A percentile compares a stretch with the other conserved stretches of the same genome.
phyloP scores from a whole-genome alignment of 257 asterid genomes.

The Solanum piurae region DNA sequence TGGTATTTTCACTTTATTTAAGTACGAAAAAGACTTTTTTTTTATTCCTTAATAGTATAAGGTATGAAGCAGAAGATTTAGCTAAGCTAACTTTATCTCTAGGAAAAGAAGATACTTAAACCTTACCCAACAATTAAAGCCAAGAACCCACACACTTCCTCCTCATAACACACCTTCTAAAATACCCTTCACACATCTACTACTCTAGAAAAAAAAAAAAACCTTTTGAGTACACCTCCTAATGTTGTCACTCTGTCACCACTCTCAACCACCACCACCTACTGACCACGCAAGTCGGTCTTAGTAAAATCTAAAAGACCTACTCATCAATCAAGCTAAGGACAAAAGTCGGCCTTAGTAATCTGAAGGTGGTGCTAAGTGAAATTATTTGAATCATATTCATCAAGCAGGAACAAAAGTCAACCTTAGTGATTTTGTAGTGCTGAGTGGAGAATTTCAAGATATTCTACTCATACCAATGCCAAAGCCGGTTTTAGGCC shows the following conservation, averaged over 20 bases:
- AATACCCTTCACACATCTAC: neutral
- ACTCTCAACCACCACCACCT: neutral
- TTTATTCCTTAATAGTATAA: neutral
- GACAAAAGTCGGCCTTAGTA: neutral
- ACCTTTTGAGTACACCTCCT: neutral
- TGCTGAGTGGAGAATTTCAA: neutral
- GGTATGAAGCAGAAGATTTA: neutral
- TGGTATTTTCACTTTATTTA: slow-evolving; percentile 15
- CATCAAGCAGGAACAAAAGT: neutral
- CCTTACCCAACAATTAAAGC: slow-evolving; percentile 50
- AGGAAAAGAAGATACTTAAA: slow-evolving; percentile 77
- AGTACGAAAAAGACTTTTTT: neutral
- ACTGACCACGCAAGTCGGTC: neutral
- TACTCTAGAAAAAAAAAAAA: neutral
- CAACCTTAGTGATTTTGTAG: neutral
- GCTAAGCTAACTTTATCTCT: slow-evolving; percentile 31
- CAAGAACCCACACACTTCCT: neutral
- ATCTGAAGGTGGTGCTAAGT: neutral
- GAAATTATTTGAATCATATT: neutral
- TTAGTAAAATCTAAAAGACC: too few relatives aligned
- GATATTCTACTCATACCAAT: slow-evolving; percentile 15
- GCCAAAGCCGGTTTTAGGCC: slow-evolving; percentile 35
- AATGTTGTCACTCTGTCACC: slow-evolving; percentile 4
- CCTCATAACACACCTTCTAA: slow-evolving; percentile 1
- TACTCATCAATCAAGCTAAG: neutral